Conservation (phyloP, 73 alveolate species). For the Tetrahymena borealis region DNA sequence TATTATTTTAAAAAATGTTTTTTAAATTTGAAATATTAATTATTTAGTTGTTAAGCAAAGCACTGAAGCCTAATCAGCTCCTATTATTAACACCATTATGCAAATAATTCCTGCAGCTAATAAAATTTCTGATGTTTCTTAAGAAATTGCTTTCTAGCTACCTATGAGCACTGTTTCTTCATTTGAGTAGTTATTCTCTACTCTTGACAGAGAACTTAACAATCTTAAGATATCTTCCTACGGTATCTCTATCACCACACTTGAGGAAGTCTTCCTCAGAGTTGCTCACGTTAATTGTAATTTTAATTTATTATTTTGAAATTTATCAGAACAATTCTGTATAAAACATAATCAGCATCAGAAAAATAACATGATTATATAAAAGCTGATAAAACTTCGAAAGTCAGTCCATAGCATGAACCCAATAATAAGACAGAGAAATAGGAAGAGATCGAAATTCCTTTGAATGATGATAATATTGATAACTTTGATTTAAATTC, state of each 20-base stretch:
- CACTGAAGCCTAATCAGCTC: conserved; percentile 14
- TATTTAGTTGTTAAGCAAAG: conserved; percentile 26
- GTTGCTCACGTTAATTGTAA: conserved; percentile 56
- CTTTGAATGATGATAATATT: neutral
- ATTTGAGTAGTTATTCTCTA: conserved; percentile 46
- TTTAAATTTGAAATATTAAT: neutral
- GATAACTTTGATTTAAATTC: conserved; percentile 31
- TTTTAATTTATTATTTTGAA: neutral
- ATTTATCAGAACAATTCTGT: neutral
- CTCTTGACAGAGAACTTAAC: conserved; percentile 47
- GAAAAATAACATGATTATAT: neutral
- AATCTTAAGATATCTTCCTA: conserved; percentile 37
- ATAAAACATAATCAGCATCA: neutral
- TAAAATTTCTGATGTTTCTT: conserved; percentile 50
- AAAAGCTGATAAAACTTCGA: conserved; percentile 19
- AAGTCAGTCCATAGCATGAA: conserved; percentile 51
- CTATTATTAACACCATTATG: conserved; percentile 36
- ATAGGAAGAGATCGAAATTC: neutral
- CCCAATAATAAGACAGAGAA: neutral
- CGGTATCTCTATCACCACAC: conserved; percentile 86
- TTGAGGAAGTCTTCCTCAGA: conserved; percentile 95
- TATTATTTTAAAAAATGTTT: neutral
- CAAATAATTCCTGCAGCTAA: conserved; percentile 31
- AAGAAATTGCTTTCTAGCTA: conserved; percentile 54
- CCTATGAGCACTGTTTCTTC: conserved; percentile 34